Base-by-base conservation (phyloP, 805 yeast genomes). In the Candida montana region DNA sequence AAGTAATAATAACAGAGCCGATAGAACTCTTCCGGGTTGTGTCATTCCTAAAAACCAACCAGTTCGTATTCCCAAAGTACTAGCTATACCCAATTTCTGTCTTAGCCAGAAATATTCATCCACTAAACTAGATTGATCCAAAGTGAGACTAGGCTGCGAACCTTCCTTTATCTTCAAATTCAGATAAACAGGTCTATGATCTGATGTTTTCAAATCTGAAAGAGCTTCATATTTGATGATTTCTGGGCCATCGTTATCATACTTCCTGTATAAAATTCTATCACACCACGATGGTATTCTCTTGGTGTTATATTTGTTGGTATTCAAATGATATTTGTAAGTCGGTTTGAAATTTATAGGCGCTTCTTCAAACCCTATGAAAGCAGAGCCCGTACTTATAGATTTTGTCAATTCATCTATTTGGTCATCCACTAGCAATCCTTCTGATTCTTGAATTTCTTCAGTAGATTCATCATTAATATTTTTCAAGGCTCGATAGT, bases 261-360 rank as follows among this genome's bases (percentile, higher is more conserved):
- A 75, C 2, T 67, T 56, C 41, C 74, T 73, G 53, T 66, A 86
- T 35, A 90, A 58, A 6, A 90, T 75, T 40, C 98, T 64, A 58
- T 90, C 98, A 61, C 96, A 89, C 95, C 95, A 90, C 7, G 95
- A 81, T 0, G 96, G 95, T 1, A 67, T 64, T 41, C 96, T 68
- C 49, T 78, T 80, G 2, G 58, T 32, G 45, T 76, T 74, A 58
- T 76, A 84, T 9, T 63, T 60, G n/a, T 48, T 39, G 0, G 79
- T 68, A 26, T 75, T 73, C 2, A 71, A 44, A 38, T 61, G 59
- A 57, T 68, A 85, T 62, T 90, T 90, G 66, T 83, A 90, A 0
- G 95, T 84, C 10, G 95, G 96, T n/a, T 65, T 67, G 58, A 90
- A 90, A 0, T 52, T 51, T 13, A 90, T 71, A n/a, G 64, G 56